These are phyloP conservation scores for Azolla pinnata DNA, from an alignment of 75 land plant species.

Conservation along the genomic window DNA sequence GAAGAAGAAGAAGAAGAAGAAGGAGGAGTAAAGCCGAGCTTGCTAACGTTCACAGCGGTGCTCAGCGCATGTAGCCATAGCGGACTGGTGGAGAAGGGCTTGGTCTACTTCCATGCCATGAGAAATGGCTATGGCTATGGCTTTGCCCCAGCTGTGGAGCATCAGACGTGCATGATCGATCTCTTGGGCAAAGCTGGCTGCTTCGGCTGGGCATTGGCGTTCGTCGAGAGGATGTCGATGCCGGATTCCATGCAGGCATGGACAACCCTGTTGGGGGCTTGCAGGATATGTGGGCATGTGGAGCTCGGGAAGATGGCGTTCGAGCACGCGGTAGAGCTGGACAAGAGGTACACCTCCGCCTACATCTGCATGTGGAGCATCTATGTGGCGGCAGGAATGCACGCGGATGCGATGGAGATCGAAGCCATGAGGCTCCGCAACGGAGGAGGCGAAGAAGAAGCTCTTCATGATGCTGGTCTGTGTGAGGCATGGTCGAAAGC, in stretches of 20 bases:
- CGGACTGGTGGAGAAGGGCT: conserved; percentile 50
- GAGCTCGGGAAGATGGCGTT: conserved; percentile 28
- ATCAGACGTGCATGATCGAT: conserved; percentile 56
- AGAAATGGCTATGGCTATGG: conserved; percentile 9
- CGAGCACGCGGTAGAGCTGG: conserved; percentile 22
- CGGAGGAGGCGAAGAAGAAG: no score
- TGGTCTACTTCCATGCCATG: conserved; percentile 43
- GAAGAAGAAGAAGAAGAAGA: no score
- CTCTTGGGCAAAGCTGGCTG: conserved; percentile 41
- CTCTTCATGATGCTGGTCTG: no score
- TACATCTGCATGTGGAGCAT: conserved; percentile 1
- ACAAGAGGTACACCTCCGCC: conserved; percentile 2
- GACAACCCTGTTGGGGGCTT: conserved; percentile 46
- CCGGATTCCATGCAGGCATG: conserved; percentile 35
- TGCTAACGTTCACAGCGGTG: conserved; percentile 34
- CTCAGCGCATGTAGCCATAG: conserved; percentile 49
- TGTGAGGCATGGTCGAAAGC: no score
- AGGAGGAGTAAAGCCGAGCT: conserved; percentile 18
- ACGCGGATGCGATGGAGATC: neutral
- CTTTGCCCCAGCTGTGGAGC: conserved; percentile 38
- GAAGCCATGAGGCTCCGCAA: neutral
- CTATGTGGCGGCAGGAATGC: neutral
- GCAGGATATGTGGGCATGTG: conserved; percentile 32
- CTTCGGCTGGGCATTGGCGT: conserved; percentile 36
- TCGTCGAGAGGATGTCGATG: conserved; percentile 32